phyloP scores from a whole-genome alignment of 2,329 filamentous ascomycete genomes.

The Neopestalotiopsis rosae region DNA sequence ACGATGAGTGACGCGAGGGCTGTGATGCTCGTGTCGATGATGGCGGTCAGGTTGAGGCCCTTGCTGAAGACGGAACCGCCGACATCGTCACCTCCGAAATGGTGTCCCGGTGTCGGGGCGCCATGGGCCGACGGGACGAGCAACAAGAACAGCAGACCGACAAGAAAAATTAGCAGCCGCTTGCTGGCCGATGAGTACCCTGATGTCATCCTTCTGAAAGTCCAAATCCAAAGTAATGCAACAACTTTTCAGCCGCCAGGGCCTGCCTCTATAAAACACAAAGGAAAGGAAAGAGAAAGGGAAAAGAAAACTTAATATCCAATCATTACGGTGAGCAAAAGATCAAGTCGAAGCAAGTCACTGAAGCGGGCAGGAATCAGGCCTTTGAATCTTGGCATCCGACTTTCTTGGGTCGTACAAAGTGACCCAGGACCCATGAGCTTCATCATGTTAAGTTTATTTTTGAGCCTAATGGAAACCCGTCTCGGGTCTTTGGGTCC shows the following conservation, averaged over 20 bases:
- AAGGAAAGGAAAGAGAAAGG: background rate
- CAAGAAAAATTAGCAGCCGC: background rate
- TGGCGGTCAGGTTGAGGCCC: background rate
- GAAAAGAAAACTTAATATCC: background rate
- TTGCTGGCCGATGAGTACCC: constrained; percentile 7
- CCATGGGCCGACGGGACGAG: background rate
- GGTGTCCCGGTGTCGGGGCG: background rate
- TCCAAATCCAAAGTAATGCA: background rate
- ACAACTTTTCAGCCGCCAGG: background rate
- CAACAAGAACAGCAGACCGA: background rate
- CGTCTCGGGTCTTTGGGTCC: background rate
- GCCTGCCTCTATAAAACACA: background rate
- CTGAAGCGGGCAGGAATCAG: background rate
- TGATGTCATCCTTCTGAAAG: background rate
- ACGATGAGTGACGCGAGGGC: constrained; percentile 18
- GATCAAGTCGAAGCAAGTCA: background rate
- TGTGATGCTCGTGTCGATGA: constrained; percentile 8
- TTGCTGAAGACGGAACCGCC: background rate
- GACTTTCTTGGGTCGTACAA: background rate
- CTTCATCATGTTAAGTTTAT: constrained; percentile 4
- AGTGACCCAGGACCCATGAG: background rate
- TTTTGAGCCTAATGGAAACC: constrained; percentile 1
- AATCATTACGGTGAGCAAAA: background rate
- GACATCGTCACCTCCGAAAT: background rate
- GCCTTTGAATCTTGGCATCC: background rate